Percentiles rank a stretch among this genome's conserved stretches.
These are phyloP conservation scores for Xylariaceae sp. DNA, from an alignment of 2,329 filamentous ascomycete genomes.

Conservation along the genomic window DNA sequence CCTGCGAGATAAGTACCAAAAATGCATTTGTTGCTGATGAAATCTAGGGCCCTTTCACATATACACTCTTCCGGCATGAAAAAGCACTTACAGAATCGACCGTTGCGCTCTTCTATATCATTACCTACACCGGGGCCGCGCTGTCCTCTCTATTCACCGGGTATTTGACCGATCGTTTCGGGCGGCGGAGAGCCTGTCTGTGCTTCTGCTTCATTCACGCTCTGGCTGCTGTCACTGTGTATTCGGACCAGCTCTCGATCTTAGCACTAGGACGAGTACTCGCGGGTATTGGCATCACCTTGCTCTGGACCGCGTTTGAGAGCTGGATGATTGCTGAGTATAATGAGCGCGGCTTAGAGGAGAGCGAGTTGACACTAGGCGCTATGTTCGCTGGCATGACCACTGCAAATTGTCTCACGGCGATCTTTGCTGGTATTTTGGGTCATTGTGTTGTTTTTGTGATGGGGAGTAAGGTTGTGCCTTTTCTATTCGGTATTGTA, in stretches of 20 bases:
- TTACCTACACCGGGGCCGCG: slow-evolving; percentile 43
- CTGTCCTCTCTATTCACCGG: slow-evolving; percentile 44
- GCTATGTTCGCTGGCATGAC: slow-evolving; percentile 49
- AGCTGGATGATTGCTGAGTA: slow-evolving; percentile 59
- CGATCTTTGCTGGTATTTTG: slow-evolving; percentile 47
- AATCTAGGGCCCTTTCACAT: slow-evolving; percentile 27
- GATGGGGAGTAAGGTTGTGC: slow-evolving; percentile 44
- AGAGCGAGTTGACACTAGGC: slow-evolving; percentile 37
- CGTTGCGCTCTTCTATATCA: slow-evolving; percentile 40
- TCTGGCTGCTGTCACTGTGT: slow-evolving; percentile 47
- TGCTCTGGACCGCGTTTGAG: slow-evolving; percentile 58
- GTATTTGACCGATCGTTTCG: slow-evolving; percentile 45
- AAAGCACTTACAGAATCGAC: slow-evolving; percentile 26
- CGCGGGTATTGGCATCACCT: slow-evolving; percentile 51
- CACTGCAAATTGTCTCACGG: slow-evolving; percentile 48
- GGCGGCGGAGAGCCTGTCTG: slow-evolving; percentile 50
- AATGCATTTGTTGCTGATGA: neutral
- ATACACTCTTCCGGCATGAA: slow-evolving; percentile 29
- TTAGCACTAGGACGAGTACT: slow-evolving; percentile 51
- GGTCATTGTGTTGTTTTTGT: slow-evolving; percentile 45
- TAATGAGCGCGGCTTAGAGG: slow-evolving; percentile 41
- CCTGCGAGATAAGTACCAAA: neutral
- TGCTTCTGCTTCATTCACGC: slow-evolving; percentile 52
- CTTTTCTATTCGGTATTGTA: slow-evolving; percentile 44
- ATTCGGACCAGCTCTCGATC: slow-evolving; percentile 34